These are phyloP conservation scores for Boletus sensibilis DNA, from an alignment of 768 basidiomycete species.

Conservation along the genomic window DNA sequence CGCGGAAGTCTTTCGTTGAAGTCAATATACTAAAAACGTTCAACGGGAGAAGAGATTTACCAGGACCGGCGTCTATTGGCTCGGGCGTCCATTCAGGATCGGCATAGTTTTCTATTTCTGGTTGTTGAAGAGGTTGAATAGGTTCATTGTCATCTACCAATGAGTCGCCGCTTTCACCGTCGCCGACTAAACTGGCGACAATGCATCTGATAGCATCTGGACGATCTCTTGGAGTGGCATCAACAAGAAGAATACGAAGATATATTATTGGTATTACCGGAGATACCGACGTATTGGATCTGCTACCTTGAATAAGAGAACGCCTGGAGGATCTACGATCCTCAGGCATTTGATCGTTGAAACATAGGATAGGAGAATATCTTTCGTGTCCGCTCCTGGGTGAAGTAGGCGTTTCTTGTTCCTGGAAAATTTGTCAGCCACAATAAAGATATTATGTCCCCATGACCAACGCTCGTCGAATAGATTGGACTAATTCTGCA, in stretches of 20 bases:
- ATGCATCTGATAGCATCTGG: conserved; percentile 94
- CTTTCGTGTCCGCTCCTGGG: conserved; percentile 92
- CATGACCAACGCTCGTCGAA: conserved; percentile 71
- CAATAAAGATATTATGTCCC: background rate
- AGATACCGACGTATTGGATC: conserved; percentile 90
- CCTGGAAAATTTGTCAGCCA: conserved; percentile 39
- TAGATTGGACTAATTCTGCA: conserved; percentile 65
- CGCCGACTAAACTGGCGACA: conserved; percentile 86
- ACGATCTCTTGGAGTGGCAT: conserved; percentile 55
- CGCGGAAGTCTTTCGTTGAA: conserved; percentile 70
- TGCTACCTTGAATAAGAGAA: conserved; percentile 89
- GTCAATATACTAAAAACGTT: background rate
- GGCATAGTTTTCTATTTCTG: conserved; percentile 79
- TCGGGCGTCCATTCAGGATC: conserved; percentile 97
- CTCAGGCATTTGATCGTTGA: conserved; percentile 88
- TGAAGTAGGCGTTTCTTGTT: conserved; percentile 88
- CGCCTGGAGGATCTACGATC: conserved; percentile 89
- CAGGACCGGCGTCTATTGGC: conserved; percentile 93
- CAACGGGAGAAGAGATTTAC: conserved; percentile 41
- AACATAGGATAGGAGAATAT: conserved; percentile 88
- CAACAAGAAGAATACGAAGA: background rate
- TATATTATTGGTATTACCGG: conserved; percentile 45
- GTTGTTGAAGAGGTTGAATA: conserved; percentile 69
- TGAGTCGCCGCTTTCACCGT: conserved; percentile 76
- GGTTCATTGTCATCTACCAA: conserved; percentile 85